Base-by-base conservation (phyloP, 208 protist species). In the Naegleria fowleri region DNA sequence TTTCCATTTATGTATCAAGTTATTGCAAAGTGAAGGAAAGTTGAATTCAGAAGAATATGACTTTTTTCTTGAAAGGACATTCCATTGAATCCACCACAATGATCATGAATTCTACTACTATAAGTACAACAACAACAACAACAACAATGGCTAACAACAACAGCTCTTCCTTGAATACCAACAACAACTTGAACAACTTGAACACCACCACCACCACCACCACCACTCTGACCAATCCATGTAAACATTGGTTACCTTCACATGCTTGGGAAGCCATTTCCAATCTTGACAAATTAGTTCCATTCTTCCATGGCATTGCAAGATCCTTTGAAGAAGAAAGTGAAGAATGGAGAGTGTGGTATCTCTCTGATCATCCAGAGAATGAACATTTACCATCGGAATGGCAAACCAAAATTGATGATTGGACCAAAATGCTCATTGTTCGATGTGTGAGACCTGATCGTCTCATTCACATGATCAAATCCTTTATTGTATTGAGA, bases 1-100 rank as follows among this genome's bases (percentile, higher is more conserved):
- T 59, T 99, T 99, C 94, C 98, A 99, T 94, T 98, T 99, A 96
- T 98, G 97, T 90, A 97, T 98, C 43, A 97, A 97, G 93, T 99
- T 99, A 85, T 90, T 99, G 91, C 83, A 96, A 90, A 94, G 93
- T n/a, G 93, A 97, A 92, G 94, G 95, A 16, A 83, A 88, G 41
- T 92, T 99, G 89, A 98, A 98, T 92, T 33, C 95, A 36, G 96
- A 98, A 91, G 99, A 99, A 95, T 99, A 99, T 95, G 93, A 97
- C 36, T 99, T 99, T 94, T 96, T 99, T 75, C 43, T 97, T 99
- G 93, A 95, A 97, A 15, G 98, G 98, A 48, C 98, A 97, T 15
- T n/a, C n/a, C 95, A 98, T 92, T 94, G n/a, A n/a, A n/a, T n/a
- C n/a, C n/a, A n/a, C n/a, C n/a, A n/a, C n/a, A n/a, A n/a, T n/a